Base-by-base conservation (phyloP, 257 asterid species). In the Cinchona pubescens region DNA sequence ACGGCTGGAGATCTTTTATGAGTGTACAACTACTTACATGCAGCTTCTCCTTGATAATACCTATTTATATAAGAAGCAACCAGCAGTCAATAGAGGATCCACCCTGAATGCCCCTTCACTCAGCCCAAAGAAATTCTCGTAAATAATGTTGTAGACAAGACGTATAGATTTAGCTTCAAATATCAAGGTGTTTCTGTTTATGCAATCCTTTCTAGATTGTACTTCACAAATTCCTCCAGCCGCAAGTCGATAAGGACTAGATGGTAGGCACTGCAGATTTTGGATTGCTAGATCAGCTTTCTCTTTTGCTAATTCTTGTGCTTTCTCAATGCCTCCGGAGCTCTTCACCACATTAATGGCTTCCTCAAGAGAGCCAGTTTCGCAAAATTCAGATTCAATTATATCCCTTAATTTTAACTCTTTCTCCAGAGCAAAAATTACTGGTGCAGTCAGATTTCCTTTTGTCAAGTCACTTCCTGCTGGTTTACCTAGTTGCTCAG, bases 401-500 rank as follows among this genome's bases (percentile, higher is more conserved):
- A 94, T 87, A 2, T 89, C 96, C 87, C 95, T 83, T 61, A 94
- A 88, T 59, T 82, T 87, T 5, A 84, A 72, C 29, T 90, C 96
- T 75, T 85, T 87, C 79, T 92, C 88, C 23, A 94, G 82, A 5
- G 97, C 97, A 40, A 87, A 94, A 70, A 92, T 91, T 2, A 90
- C 98, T 0, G 98, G 97, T 21, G 97, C 97, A 38, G 97, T 92
- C 73, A 92, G 75, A 67, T 88, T 94, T 71, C 97, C 97, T 64
- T 88, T 92, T 0, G 91, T 94, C 16, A 94, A 74, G 83, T 94
- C 98, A 65, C 95, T 92, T 15, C 89, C 97, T 5, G 97, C 96
- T 18, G 98, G 98, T 79, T 94, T 94, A 5, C 98, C 98, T 49
- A 94, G 89, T 67, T 92, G 97, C 73, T 85, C 96, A 1, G 98